Conservation (phyloP, 1,284 basidiomycete species). For the Puccinia hordei region DNA sequence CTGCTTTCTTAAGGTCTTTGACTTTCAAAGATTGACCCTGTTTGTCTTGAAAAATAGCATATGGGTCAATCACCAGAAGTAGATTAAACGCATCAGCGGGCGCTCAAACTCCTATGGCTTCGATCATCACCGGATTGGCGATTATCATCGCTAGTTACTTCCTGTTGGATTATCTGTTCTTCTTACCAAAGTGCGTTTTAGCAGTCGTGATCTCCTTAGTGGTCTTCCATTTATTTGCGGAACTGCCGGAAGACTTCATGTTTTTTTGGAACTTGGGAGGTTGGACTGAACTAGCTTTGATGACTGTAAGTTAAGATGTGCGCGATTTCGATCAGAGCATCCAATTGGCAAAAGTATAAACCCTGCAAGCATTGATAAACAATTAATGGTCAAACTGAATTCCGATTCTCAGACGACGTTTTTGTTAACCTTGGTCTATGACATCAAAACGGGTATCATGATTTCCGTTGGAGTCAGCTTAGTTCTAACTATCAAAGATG, state of each 20-base stretch:
- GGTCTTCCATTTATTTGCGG: conserved; percentile 78
- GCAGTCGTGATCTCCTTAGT: conserved; percentile 80
- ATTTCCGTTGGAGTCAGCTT: conserved; percentile 44
- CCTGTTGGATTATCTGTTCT: conserved; percentile 75
- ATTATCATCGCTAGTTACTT: conserved; percentile 83
- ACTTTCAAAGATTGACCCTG: not conserved
- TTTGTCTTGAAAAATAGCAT: conserved; percentile 26
- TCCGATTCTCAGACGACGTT: conserved; percentile 36
- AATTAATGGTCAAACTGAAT: not conserved
- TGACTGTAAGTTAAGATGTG: conserved; percentile 65
- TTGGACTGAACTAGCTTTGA: conserved; percentile 48
- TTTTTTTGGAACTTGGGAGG: conserved; percentile 63
- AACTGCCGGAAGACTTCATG: conserved; percentile 79
- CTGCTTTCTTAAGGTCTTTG: not conserved
- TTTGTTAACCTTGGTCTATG: conserved; percentile 48
- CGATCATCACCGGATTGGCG: conserved; percentile 72
- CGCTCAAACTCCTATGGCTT: conserved; percentile 82
- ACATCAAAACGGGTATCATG: conserved; percentile 45
- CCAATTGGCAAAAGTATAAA: not conserved
- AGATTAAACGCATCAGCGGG: conserved; percentile 84
- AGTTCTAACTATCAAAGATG: conserved; percentile 44
- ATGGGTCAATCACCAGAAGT: conserved; percentile 64
- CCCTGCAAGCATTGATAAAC: not conserved
- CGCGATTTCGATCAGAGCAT: not conserved
- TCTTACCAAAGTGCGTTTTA: conserved; percentile 77